Evolutionary conservation across 225 moss, liverwort and hornwort genomes (phyloP).

Genomic region (Takakia lepidozioides): DNA sequence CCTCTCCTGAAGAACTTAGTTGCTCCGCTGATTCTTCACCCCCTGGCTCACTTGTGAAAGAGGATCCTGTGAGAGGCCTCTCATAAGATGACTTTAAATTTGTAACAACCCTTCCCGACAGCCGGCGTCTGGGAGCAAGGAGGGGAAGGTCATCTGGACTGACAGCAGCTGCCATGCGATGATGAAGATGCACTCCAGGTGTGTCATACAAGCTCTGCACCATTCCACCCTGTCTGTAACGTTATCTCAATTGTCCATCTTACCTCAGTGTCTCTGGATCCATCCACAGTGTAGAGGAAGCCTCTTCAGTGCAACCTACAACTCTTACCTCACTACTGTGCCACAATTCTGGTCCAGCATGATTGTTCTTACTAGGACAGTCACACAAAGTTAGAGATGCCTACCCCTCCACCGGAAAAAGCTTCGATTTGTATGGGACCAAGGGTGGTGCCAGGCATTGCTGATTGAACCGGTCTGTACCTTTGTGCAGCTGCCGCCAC

Average conservation of each 20-base stretch:
- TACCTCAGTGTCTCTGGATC: too few relatives aligned
- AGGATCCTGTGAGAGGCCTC: too few relatives aligned
- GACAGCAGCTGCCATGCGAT: slow-evolving; percentile 92
- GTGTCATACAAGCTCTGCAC: slow-evolving; percentile 86
- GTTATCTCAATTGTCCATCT: too few relatives aligned
- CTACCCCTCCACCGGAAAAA: slow-evolving; percentile 89
- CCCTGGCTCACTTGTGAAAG: too few relatives aligned
- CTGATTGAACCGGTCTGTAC: slow-evolving; percentile 88
- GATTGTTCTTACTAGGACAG: too few relatives aligned
- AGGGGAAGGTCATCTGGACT: slow-evolving; percentile 73
- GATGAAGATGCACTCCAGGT: slow-evolving; percentile 98
- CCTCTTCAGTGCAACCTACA: too few relatives aligned
- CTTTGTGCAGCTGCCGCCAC: slow-evolving; percentile 71
- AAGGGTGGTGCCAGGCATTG: slow-evolving; percentile 99
- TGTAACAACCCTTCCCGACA: slow-evolving; percentile 71
- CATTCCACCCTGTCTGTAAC: neutral
- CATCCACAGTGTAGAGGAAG: too few relatives aligned
- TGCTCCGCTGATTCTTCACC: too few relatives aligned
- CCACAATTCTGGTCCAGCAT: too few relatives aligned
- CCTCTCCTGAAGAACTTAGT: too few relatives aligned
- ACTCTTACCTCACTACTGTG: too few relatives aligned
- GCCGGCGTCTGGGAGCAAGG: slow-evolving; percentile 77
- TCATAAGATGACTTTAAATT: too few relatives aligned
- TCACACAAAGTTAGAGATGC: slow-evolving; percentile 1
- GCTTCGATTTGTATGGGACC: slow-evolving; percentile 95